Conservation (phyloP, 768 basidiomycete species). For the Leccinum olivaceopallidum region DNA sequence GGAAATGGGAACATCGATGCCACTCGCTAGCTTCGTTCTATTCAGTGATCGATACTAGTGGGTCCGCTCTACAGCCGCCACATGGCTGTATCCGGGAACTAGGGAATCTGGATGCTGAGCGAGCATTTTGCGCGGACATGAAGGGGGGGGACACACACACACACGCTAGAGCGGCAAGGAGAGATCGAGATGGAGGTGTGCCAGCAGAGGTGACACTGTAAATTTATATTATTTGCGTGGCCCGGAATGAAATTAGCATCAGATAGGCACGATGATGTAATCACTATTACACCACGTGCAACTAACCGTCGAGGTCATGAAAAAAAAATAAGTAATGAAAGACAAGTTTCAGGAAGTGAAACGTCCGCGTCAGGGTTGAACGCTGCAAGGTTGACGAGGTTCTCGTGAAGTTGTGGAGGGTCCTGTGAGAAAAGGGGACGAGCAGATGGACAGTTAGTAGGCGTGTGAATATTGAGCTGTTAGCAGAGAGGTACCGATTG, state of each 20-base stretch:
- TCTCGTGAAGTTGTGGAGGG: background rate
- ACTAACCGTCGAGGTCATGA: constrained; percentile 12
- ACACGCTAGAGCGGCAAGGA: background rate
- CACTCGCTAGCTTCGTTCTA: no score
- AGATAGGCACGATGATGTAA: constrained; percentile 31
- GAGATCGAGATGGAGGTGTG: background rate
- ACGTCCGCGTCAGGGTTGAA: background rate
- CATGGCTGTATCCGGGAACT: constrained; percentile 5
- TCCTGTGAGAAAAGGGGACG: constrained; percentile 1
- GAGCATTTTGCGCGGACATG: constrained; percentile 18
- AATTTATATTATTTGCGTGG: constrained; percentile 3
- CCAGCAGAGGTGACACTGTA: background rate
- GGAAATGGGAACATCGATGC: background rate
- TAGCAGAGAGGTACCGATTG: constrained; percentile 37
- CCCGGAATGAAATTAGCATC: constrained; percentile 21
- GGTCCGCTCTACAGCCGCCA: constrained; percentile 19
- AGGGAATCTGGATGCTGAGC: constrained; percentile 3
- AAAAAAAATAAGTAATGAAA: background rate
- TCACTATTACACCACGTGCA: constrained; percentile 25
- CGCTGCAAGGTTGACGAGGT: background rate
- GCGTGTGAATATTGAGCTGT: constrained; percentile 33
- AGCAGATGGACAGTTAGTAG: constrained; percentile 5
- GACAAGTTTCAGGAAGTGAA: background rate
- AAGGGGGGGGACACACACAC: constrained; percentile 6
- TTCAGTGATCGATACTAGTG: background rate